phyloP scores from a whole-genome alignment of 2,329 filamentous ascomycete genomes.

The Akanthomyces muscarius region DNA sequence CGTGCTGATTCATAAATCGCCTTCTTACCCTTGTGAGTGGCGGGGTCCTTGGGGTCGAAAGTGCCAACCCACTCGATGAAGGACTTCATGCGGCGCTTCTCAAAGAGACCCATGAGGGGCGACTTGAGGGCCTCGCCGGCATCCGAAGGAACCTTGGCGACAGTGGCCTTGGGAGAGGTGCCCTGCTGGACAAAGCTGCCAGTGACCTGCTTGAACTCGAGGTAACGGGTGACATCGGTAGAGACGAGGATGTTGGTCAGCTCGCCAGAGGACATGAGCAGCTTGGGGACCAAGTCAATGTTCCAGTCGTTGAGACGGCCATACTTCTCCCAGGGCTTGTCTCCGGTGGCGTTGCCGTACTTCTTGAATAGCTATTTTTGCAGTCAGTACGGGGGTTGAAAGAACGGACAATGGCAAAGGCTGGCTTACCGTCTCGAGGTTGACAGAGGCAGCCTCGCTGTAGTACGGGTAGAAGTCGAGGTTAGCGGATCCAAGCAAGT shows the following conservation, averaged over 20 bases:
- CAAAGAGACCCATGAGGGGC: constrained; percentile 93
- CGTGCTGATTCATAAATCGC: background rate
- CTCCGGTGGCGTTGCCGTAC: constrained; percentile 81
- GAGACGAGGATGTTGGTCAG: constrained; percentile 97
- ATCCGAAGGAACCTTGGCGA: constrained; percentile 95
- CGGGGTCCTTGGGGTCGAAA: constrained; percentile 76
- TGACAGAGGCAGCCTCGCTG: constrained; percentile 89
- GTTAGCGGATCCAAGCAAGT: constrained; percentile 1
- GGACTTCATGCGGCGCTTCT: constrained; percentile 94
- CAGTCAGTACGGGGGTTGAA: constrained; percentile 5
- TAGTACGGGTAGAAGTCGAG: constrained; percentile 22
- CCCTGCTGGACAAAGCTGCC: constrained; percentile 96
- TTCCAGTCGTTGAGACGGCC: constrained; percentile 98
- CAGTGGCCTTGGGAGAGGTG: constrained; percentile 73
- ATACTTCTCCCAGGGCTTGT: constrained; percentile 95
- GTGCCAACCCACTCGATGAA: constrained; percentile 94
- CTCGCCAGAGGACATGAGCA: constrained; percentile 97
- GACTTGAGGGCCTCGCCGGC: constrained; percentile 86
- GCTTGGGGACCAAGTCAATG: constrained; percentile 96
- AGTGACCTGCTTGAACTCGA: constrained; percentile 91
- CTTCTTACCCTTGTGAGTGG: constrained; percentile 79
- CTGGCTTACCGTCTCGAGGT: constrained; percentile 78
- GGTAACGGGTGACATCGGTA: constrained; percentile 83
- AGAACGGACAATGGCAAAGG: background rate
- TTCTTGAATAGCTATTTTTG: constrained; percentile 81